Evolutionary conservation across 306 rosid species (phyloP).

Genomic region (Begonia loranthoides): DNA sequence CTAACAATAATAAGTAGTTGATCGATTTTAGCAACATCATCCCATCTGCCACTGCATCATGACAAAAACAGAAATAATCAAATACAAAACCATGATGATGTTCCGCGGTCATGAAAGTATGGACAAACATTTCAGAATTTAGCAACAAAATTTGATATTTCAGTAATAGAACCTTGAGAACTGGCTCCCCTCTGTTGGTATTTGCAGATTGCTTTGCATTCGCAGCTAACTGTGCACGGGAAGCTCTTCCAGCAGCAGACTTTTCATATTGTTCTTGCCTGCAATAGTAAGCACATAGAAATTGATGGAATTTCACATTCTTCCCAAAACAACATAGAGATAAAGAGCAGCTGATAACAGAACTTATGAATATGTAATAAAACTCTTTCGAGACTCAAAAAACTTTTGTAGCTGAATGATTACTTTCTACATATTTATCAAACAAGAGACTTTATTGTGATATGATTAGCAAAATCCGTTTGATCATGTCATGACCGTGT

Average conservation of each 20-base stretch:
- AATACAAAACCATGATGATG: background rate
- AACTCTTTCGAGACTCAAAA: too few relatives aligned
- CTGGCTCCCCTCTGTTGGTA: conserved; percentile 52
- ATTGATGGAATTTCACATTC: too few relatives aligned
- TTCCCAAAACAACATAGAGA: too few relatives aligned
- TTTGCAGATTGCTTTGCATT: conserved; percentile 69
- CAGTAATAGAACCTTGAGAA: conserved; percentile 31
- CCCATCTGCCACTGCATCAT: conserved; percentile 80
- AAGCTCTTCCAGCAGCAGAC: conserved; percentile 85
- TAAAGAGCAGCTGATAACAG: too few relatives aligned
- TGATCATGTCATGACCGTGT: too few relatives aligned
- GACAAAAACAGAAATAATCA: conserved; percentile 1
- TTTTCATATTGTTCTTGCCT: conserved; percentile 80
- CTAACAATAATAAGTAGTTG: too few relatives aligned
- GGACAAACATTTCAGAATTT: background rate
- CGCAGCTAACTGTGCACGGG: conserved; percentile 55
- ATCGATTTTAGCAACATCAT: conserved; percentile 11
- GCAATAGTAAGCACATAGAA: conserved; percentile 12
- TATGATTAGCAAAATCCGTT: too few relatives aligned
- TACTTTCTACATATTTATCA: too few relatives aligned
- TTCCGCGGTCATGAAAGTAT: background rate
- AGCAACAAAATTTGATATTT: background rate
- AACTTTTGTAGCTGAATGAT: too few relatives aligned
- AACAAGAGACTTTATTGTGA: too few relatives aligned
- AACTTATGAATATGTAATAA: too few relatives aligned